phyloP scores from a whole-genome alignment of 2,329 filamentous ascomycete genomes.

The Lasiodiplodia theobromae region DNA sequence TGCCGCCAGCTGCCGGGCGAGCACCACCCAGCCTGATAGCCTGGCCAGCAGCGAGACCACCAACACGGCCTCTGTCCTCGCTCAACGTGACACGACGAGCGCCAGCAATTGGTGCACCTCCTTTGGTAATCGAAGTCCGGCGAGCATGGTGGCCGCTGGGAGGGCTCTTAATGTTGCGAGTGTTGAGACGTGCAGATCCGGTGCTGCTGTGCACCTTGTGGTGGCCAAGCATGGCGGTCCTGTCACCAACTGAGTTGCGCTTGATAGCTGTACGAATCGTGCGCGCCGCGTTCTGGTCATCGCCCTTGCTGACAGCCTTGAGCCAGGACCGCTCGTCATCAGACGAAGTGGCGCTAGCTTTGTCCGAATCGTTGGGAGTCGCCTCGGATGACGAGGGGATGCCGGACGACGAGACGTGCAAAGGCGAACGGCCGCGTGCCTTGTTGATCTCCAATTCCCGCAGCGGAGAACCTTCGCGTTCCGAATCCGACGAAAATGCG shows the following conservation, averaged over 20 bases:
- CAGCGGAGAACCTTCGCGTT: constrained; percentile 50
- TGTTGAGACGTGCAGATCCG: constrained; percentile 71
- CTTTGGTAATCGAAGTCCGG: constrained; percentile 66
- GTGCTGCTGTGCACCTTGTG: constrained; percentile 53
- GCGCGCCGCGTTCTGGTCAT: constrained; percentile 58
- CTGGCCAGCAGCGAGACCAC: constrained; percentile 41
- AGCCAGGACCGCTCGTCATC: constrained; percentile 60
- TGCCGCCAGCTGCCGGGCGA: constrained; percentile 29
- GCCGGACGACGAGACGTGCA: constrained; percentile 56
- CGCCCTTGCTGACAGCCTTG: constrained; percentile 32
- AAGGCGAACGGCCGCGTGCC: constrained; percentile 55
- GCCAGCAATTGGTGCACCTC: constrained; percentile 58
- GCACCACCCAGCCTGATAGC: constrained; percentile 34
- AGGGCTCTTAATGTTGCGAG: constrained; percentile 68
- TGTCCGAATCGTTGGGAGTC: constrained; percentile 41
- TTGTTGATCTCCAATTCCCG: constrained; percentile 54
- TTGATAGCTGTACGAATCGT: constrained; percentile 65
- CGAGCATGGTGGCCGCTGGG: constrained; percentile 66
- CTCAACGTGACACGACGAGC: constrained; percentile 45
- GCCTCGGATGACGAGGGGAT: constrained; percentile 35
- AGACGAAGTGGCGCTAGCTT: constrained; percentile 47
- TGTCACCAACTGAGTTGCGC: constrained; percentile 59
- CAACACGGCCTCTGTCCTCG: constrained; percentile 39
- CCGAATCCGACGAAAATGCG: constrained; percentile 66
- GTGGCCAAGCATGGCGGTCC: constrained; percentile 59